phyloP scores from a whole-genome alignment of 192 early-diverging fungal genomes.

The Linnemannia zychae region DNA sequence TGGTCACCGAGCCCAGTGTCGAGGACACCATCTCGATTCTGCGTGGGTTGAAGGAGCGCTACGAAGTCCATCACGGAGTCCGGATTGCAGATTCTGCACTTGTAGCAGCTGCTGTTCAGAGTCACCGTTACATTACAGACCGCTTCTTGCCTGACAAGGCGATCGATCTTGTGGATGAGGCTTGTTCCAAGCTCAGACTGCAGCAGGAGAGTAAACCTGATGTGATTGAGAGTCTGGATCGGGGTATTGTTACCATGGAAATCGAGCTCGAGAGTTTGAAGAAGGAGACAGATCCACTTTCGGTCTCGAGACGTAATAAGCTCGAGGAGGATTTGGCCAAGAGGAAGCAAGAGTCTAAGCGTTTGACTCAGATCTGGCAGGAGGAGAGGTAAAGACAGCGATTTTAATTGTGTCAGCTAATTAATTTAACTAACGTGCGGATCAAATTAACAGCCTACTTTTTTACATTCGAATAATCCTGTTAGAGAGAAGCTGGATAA shows the following conservation, averaged over 20 bases:
- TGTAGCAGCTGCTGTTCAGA: conserved; percentile 77
- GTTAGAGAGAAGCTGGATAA: conserved; percentile 70
- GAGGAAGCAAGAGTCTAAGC: conserved; percentile 71
- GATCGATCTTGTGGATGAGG: conserved; percentile 87
- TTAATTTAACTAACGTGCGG: neutral
- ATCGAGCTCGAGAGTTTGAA: conserved; percentile 86
- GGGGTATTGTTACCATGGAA: conserved; percentile 80
- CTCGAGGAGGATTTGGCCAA: conserved; percentile 70
- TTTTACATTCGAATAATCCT: neutral
- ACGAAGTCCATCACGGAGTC: conserved; percentile 85
- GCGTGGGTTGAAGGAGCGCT: conserved; percentile 82
- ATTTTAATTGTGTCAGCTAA: neutral
- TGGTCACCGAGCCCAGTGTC: conserved; percentile 78
- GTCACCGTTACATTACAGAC: conserved; percentile 81
- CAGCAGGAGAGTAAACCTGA: conserved; percentile 88
- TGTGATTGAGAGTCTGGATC: conserved; percentile 78
- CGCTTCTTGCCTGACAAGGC: conserved; percentile 86
- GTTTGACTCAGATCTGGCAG: conserved; percentile 73
- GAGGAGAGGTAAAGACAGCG: conserved; percentile 65
- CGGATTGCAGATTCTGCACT: conserved; percentile 81
- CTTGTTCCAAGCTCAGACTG: conserved; percentile 80
- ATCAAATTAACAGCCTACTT: neutral
- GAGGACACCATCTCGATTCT: conserved; percentile 82
- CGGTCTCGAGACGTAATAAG: conserved; percentile 72
- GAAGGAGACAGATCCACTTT: conserved; percentile 81